phyloP scores from a whole-genome alignment of 306 rosid species.

The Fragaria nilgerrensis region DNA sequence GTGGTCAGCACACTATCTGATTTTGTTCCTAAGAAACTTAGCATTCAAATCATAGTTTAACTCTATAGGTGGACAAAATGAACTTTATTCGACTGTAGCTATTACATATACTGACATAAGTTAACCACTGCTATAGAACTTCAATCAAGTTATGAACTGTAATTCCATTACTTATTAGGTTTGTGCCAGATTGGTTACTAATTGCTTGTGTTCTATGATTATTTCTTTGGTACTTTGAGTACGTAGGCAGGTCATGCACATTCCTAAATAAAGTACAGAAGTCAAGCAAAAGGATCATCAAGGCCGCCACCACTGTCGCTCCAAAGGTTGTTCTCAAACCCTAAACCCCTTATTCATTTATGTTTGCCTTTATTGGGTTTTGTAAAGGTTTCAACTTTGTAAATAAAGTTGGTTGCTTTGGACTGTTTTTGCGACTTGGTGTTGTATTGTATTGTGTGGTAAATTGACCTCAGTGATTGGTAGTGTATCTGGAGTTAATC shows the following conservation, averaged over 20 bases:
- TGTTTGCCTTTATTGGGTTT: no score
- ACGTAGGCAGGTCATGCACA: conserved; percentile 50
- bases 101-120: background rate
- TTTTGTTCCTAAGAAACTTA: conserved; percentile 1
- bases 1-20: conserved; percentile 12
- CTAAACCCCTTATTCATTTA: no score
- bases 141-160: background rate
- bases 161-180: background rate
- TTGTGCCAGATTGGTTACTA: background rate
- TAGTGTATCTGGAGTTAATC: no score
- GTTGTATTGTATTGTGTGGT: no score
- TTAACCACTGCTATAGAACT: background rate
- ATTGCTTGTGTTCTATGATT: conserved; percentile 13
- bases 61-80: background rate
- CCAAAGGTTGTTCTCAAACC: no score
- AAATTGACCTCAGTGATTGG: no score
- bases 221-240: conserved; percentile 22
- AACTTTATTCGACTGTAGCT: conserved; percentile 8
- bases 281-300: conserved; percentile 35
- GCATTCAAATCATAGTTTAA: conserved; percentile 7
- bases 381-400: no score
- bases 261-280: conserved; percentile 40
- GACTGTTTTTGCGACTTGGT: no score
- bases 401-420: no score
- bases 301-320: no score